A percentile compares a stretch with the other conserved stretches of the same genome.
Conservation (phyloP, 805 yeast genomes). For the Suhomyces prunicola region DNA sequence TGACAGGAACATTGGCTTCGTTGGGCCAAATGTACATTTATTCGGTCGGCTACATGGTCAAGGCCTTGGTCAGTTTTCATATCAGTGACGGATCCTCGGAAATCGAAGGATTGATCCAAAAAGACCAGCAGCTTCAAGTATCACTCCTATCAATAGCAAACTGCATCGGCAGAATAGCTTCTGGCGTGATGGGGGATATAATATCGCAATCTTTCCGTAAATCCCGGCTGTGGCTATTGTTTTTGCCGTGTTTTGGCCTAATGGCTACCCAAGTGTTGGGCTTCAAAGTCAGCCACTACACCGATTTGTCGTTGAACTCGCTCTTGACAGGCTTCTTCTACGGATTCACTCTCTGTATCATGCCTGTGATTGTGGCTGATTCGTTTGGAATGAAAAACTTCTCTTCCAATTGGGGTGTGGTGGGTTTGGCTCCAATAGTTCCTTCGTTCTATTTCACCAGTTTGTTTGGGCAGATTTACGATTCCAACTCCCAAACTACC, state of each 20-base stretch:
- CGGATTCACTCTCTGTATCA: slow-evolving; percentile 68
- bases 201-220: slow-evolving; percentile 43
- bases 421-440: slow-evolving; percentile 62
- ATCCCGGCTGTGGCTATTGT: slow-evolving; percentile 53
- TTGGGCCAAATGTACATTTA: slow-evolving; percentile 48
- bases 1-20: slow-evolving; percentile 40
- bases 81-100: slow-evolving; percentile 7
- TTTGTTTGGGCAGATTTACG: slow-evolving; percentile 63
- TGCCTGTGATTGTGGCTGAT: slow-evolving; percentile 76
- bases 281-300: slow-evolving; percentile 26
- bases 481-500: slow-evolving; percentile 31
- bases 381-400: slow-evolving; percentile 65
- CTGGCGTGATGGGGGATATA: slow-evolving; percentile 67
- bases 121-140: slow-evolving; percentile 68
- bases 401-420: slow-evolving; percentile 71
- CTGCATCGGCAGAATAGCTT: slow-evolving; percentile 59
- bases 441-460: slow-evolving; percentile 59
- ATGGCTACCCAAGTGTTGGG: slow-evolving; percentile 52
- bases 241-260: slow-evolving; percentile 49
- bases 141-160: slow-evolving; percentile 66
- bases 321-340: slow-evolving; percentile 65
- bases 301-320: slow-evolving; percentile 48
- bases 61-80: slow-evolving; percentile 28
- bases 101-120: slow-evolving; percentile 40
- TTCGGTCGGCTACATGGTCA: slow-evolving; percentile 45